Base-by-base conservation (phyloP, 2,329 filamentous ascomycete species). In the Ceratocystis papillata region DNA sequence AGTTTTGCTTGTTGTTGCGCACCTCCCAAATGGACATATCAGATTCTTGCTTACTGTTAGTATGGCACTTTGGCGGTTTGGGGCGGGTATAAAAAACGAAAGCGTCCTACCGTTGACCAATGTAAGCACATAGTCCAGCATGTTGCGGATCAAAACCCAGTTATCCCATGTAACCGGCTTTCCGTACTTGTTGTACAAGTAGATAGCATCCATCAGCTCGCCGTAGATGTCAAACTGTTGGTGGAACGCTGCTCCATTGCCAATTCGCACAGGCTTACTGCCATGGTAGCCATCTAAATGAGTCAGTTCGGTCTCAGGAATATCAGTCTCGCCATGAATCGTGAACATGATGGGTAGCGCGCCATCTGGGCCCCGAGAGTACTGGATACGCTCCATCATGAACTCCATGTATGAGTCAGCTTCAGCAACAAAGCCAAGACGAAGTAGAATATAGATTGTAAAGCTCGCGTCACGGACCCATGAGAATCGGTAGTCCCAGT, bases 1-100 rank as follows among this genome's bases (percentile, higher is more conserved):
- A 92, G 71, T 90, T 83, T 74, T 90, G 87, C 72, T 87, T 87
- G 71, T 85, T 77, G 69, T 88, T 88, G 53, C 88, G 83, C 5
- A 90, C 87, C 73, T 92, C 88, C 88, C 88, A 91, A 71, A 91
- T 92, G 2, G 87, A 90, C 87, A 90, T 90, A 72, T 92, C 88
- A 12, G 84, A 83, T 55, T 86, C 80, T 81, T 60, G 6, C 6
- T n/a, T 44, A 20, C 12, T 4, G 61, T 73, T 67, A 70, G 65
- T 28, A 41, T 64, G 12, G 22, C 1, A 57, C 15, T 30, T 12
- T 4, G 28, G 48, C 3, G 8, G 3, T 53, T 22, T 53, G 48
- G n/a, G 48, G 5, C 2, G 4, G 1, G n/a, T 53, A 10, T 33
- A 41, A 41, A 41, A 1, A 41, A 15, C 3, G 8, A 41, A 41